Base-by-base conservation (phyloP, 805 yeast species). In the Starmerella khaoyaiensis region DNA sequence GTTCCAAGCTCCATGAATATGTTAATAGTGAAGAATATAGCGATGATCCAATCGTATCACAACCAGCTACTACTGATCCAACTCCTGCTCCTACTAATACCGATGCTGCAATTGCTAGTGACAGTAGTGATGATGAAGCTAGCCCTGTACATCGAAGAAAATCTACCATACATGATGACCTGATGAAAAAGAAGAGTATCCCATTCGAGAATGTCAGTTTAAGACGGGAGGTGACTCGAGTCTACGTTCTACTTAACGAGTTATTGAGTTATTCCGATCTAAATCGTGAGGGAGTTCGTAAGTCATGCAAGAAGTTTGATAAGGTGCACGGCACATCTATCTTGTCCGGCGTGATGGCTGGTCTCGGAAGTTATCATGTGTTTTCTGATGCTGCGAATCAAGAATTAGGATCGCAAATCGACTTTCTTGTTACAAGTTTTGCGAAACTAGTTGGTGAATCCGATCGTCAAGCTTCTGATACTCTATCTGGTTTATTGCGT, bases 231-330 rank as follows among this genome's bases (percentile, higher is more conserved):
- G 27, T 47, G 16, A 46, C 47, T 25, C 69, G 76, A 3, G 59
- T 74, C 28, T 87, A 74, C 61, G 87, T 87, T 3, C 63, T 71
- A 15, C 62, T 84, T 16, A 77, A 86, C 6, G 97, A 87, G 58
- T 66, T 87, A 47, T 74, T 79, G 50, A 81, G 94, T 9, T 87
- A 63, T 55, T 67, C 80, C 35, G 94, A 84, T 52, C 65, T 90
- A 47, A 87, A 87, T 64, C 70, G 68, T 47, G 81, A 93, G 18
- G 97, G 96, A 2, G 81, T 87, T 57, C 70, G 80, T 35, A 87
- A 87, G 59, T 86, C 87, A 28, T 67, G 84, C 47, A 87, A 87
- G 57, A 87, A 87, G 59, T 90, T 82, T 56, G 95, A 90, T 60
- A 87, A 87, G 56, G 74, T 81, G 9, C 62, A 82, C 46, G 69